phyloP scores from a whole-genome alignment of 1,284 basidiomycete genomes.

The Irpex sp. region DNA sequence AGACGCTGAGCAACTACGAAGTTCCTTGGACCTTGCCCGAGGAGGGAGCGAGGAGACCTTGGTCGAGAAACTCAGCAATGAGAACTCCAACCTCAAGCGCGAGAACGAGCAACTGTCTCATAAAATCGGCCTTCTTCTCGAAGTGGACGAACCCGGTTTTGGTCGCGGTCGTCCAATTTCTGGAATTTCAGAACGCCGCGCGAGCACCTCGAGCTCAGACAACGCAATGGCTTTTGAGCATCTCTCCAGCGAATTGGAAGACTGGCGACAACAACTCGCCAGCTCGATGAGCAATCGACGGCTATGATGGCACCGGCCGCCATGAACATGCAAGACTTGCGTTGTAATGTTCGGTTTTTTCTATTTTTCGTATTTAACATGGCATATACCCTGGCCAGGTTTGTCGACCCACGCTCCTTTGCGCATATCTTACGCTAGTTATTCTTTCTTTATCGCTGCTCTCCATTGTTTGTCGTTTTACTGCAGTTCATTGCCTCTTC shows the following conservation, averaged over 20 bases:
- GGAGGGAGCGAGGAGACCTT: constrained; percentile 69
- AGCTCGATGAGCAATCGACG: constrained; percentile 71
- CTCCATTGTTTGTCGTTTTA: constrained; percentile 19
- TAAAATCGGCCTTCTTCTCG: constrained; percentile 82
- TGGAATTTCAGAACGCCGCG: constrained; percentile 56
- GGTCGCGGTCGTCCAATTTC: constrained; percentile 61
- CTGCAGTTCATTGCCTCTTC: constrained; percentile 14
- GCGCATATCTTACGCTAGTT: constrained; percentile 37
- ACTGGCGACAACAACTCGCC: constrained; percentile 78
- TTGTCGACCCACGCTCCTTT: constrained; percentile 41
- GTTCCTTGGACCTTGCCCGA: constrained; percentile 72
- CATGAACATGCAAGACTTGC: background rate
- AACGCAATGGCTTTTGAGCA: constrained; percentile 71
- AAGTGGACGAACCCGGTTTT: constrained; percentile 75
- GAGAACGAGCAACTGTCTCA: constrained; percentile 85
- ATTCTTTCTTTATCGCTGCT: constrained; percentile 27
- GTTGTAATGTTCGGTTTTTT: background rate
- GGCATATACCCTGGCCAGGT: constrained; percentile 29
- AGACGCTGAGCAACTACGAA: constrained; percentile 77
- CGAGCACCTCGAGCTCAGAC: constrained; percentile 79
- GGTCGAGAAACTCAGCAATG: constrained; percentile 72
- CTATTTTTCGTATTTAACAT: constrained; percentile 26
- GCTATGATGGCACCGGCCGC: constrained; percentile 44
- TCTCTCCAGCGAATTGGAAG: constrained; percentile 74
- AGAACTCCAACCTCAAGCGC: constrained; percentile 72